Base-by-base conservation (phyloP, 495 filamentous ascomycete species). In the Delitschia confertaspora region DNA sequence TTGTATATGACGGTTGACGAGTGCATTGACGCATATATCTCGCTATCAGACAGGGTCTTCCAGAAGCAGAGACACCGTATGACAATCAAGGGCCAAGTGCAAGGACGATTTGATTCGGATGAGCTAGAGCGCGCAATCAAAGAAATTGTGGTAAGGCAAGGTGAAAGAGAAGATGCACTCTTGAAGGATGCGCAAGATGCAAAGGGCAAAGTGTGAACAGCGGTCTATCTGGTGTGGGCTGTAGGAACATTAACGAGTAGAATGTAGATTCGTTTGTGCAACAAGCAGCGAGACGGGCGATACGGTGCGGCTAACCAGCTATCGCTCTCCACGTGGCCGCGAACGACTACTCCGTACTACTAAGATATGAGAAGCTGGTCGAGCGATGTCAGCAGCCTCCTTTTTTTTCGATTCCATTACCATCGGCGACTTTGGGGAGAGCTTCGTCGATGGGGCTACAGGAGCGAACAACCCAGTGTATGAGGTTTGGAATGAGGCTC, bases 91-190 rank as follows among this genome's bases (percentile, higher is more conserved):
- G 60, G 56, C 45, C 46, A 60, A 29, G 56, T 59, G 49, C 57
- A 60, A 52, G 37, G 37, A 18, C 38, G 59, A 52, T 71, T 69
- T 31, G 62, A 71, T 39, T 46, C 55, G n/a, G 48, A 51, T 7
- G 59, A 58, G 53, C 52, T 76, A 6, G 64, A 68, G 50, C 42
- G 40, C 13, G 65, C 59, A 0, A 58, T 74, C 11, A 68, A 71
- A 38, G 49, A 62, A 8, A 60, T 73, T 20, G 16, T 71, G 4
- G 41, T 51, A 17, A 49, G 57, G 21, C 45, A 63, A 31, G 62
- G 61, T 1, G 45, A 65, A 10, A 48, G 60, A 33, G 57, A 67
- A 29, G 59, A 70, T 34, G 58, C 57, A 18, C 52, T 70, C 18
- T 46, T 72, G 18, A 59, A 64, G 46, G 65, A 73, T 42, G 37